Evolutionary conservation across 2,329 filamentous ascomycete species (phyloP), one percentile per base, ranked within the genome.

Genomic region (Hymenoscyphus repandus): DNA sequence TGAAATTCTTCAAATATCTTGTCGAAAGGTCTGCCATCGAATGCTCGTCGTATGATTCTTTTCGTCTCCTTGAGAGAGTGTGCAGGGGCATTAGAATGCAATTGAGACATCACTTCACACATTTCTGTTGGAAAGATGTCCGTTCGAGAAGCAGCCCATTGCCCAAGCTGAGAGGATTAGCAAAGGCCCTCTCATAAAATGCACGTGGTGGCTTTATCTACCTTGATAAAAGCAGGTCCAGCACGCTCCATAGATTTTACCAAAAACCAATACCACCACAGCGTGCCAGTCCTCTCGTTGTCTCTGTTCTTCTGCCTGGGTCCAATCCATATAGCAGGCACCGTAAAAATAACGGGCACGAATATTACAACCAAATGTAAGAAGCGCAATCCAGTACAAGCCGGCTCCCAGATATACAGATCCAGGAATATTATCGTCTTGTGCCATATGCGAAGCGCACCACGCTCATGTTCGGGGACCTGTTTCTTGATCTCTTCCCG

Each of bases 1-100:
- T 96, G 78, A 59, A 99, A 99, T 66, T 97, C 93, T 30, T 95
- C 89, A 62, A 99, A 99, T 53, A 99, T 96, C 5, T 95, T 88
- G 11, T 92, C 83, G 58, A 99, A 96, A 0, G 70, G 62, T 49
- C 87, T 78, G 1, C 87, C 89, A 51, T 83, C 82, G 64, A 99
- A 99, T 0, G 93, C 91, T 33, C 82, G 80, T 59, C 83, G 78
- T 22, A 99, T 85, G 2, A 83, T 97, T 57, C 75, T 75, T 66
- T 88, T 90, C 0, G 93, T 96, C 20, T 82, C 77, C 44, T 80
- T 76, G 47, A 99, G 74, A 1, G 91, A 90, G 69, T 99, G 93
- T 1, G 93, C 91, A 0, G 92, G 91, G 0, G 93, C 92, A 66
- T 97, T 83, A 1, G 93, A 96, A 70, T 99, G 93, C 41, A 99